Percentiles rank a stretch among this genome's conserved stretches.
These are phyloP conservation scores for Geotrichum australiense DNA, from an alignment of 1,139 yeast species.

Conservation along the genomic window DNA sequence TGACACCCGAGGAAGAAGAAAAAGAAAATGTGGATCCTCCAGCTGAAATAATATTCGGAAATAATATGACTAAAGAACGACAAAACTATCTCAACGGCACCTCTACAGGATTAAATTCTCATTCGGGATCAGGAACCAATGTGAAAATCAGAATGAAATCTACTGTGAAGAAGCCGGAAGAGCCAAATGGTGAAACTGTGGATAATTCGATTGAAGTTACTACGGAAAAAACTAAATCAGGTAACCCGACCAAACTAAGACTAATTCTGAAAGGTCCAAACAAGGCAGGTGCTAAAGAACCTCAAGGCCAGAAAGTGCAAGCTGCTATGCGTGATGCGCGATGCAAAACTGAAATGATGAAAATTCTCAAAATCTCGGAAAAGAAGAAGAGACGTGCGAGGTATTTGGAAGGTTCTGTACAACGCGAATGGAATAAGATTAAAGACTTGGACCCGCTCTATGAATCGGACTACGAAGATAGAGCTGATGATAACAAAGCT, in stretches of 20 bases:
- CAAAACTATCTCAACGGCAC: slow-evolving; percentile 42
- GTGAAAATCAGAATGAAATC: not conserved
- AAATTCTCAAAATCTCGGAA: slow-evolving; percentile 24
- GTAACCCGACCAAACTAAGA: slow-evolving; percentile 7
- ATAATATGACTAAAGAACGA: slow-evolving; percentile 59
- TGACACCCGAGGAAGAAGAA: slow-evolving; percentile 37
- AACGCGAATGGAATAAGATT: slow-evolving; percentile 29
- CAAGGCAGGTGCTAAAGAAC: not conserved
- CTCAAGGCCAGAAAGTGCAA: slow-evolving; percentile 3
- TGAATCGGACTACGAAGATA: slow-evolving; percentile 26
- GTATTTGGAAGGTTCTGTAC: slow-evolving; percentile 25
- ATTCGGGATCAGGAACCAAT: not conserved
- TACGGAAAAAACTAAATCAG: slow-evolving; percentile 4
- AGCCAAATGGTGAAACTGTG: slow-evolving; percentile 3
- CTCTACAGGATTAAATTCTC: not conserved
- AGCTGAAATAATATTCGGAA: slow-evolving; percentile 65
- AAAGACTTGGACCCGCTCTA: slow-evolving; percentile 31
- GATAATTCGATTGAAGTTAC: not conserved
- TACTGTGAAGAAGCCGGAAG: slow-evolving; percentile 7
- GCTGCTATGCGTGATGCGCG: slow-evolving; percentile 7
- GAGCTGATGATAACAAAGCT: slow-evolving; percentile 1
- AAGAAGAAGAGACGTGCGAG: slow-evolving; percentile 24
- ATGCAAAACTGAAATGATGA: slow-evolving; percentile 23
- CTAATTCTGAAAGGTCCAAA: slow-evolving; percentile 9
- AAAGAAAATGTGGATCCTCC: slow-evolving; percentile 63